Conservation (phyloP, 805 yeast genomes). For the Wickerhamiella australiensis region DNA sequence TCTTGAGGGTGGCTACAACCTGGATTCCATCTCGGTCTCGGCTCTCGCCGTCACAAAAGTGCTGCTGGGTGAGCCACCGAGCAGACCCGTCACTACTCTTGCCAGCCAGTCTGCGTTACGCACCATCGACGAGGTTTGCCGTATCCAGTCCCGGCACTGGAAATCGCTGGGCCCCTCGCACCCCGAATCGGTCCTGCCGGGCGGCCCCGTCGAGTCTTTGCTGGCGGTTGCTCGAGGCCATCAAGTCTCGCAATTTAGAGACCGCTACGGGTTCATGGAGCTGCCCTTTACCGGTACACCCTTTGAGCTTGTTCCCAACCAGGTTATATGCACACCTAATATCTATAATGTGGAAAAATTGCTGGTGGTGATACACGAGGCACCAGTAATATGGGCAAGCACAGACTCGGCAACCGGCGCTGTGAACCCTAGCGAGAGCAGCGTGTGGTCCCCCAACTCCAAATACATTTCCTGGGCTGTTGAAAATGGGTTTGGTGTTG, state of each 20-base stretch:
- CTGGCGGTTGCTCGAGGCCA: slow-evolving; percentile 65
- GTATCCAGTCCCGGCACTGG: slow-evolving; percentile 79
- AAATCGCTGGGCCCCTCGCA: slow-evolving; percentile 44
- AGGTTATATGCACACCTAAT: slow-evolving; percentile 58
- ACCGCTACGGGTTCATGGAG: slow-evolving; percentile 45
- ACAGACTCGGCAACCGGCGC: slow-evolving; percentile 68
- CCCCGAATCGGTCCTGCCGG: slow-evolving; percentile 14
- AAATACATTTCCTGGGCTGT: slow-evolving; percentile 59
- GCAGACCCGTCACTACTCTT: slow-evolving; percentile 42
- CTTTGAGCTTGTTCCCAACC: slow-evolving; percentile 39
- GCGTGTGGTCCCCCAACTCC: slow-evolving; percentile 62
- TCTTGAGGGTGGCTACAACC: slow-evolving; percentile 91
- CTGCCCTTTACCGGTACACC: slow-evolving; percentile 46
- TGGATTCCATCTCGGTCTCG: slow-evolving; percentile 79
- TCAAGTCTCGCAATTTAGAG: slow-evolving; percentile 45
- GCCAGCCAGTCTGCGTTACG: slow-evolving; percentile 71
- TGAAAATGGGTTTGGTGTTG: slow-evolving; percentile 53
- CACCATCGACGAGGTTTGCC: slow-evolving; percentile 68
- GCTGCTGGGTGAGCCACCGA: slow-evolving; percentile 91
- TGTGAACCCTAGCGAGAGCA: slow-evolving; percentile 58
- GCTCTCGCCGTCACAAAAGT: slow-evolving; percentile 89
- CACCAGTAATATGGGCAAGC: slow-evolving; percentile 86
- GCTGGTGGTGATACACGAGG: slow-evolving; percentile 70
- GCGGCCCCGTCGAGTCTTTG: slow-evolving; percentile 26
- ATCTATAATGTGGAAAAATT: slow-evolving; percentile 49